Evolutionary conservation across 2,329 filamentous ascomycete genomes (phyloP), one percentile per base, ranked within the genome.

Genomic region (Penicillium expansum): DNA sequence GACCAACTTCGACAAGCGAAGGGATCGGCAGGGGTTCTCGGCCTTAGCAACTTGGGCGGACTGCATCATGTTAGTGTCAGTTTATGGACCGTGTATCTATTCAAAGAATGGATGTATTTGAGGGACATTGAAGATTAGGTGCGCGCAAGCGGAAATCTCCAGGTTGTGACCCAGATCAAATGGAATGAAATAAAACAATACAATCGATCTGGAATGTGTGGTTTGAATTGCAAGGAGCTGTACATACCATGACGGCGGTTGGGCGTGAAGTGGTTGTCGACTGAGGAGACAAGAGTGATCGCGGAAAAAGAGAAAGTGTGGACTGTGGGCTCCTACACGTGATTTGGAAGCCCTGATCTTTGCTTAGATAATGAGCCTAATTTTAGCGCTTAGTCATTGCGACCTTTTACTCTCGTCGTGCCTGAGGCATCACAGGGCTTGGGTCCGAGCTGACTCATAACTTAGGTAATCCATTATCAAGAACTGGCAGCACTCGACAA

Each of bases 11-110:
- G 96, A 91, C 83, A 97, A 94, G 85, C 92, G 91, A 79, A 97
- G 91, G 85, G 99, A 93, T 85, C 92, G 91, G 94, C 99, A 99
- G 84, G 94, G 93, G 88, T 99, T 99, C 80, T 85, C 83, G 79
- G 85, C 80, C 87, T 97, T 97, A 75, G 86, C 83, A 75, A 81
- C 22, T 52, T 52, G 76, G 79, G 93, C 90, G 80, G 89, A 83
- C 81, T 85, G 74, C 73, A 79, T 77, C 56, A 30, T 54, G 63
- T 69, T 68, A 70, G 60, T 62, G 42, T 55, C 35, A 13, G 13
- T 14, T 35, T 45, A 10, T 57, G 49, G 30, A 47, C 56, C 57
- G 14, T 33, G 27, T 13, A 38, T 49, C 59, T 64, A 60, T 60
- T 35, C 56, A 43, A 56, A 20, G 27, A 45, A 29, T 18, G 45